phyloP scores from a whole-genome alignment of 306 rosid species.

The Inga leiocalycina region DNA sequence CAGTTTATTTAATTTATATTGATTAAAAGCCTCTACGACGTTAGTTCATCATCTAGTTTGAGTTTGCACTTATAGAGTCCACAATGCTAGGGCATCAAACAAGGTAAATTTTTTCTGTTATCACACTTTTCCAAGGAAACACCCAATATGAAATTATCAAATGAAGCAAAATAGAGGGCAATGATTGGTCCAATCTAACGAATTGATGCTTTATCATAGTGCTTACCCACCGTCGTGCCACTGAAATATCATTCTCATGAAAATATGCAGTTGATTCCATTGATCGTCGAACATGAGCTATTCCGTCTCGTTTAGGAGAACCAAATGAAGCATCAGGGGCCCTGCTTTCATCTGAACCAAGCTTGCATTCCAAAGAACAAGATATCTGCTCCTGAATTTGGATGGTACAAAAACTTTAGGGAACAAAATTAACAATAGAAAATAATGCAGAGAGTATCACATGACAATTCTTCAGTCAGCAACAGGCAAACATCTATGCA shows the following conservation, averaged over 20 bases:
- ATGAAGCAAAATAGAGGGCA: conserved; percentile 15
- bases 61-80: neutral
- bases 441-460: neutral
- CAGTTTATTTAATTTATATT: too few relatives aligned
- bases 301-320: conserved; percentile 43
- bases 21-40: neutral
- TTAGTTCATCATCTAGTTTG: neutral
- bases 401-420: conserved; percentile 25
- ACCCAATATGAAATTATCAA: neutral
- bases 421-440: neutral
- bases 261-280: conserved; percentile 90
- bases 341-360: conserved; percentile 49
- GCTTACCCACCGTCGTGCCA: conserved; percentile 99
- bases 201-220: conserved; percentile 50
- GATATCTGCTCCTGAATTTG: conserved; percentile 65
- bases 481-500: neutral
- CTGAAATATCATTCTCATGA: conserved; percentile 63
- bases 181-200: conserved; percentile 27
- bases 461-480: neutral
- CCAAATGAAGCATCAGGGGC: conserved; percentile 81
- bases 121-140: conserved; percentile 31
- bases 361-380: conserved; percentile 79
- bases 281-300: conserved; percentile 70
- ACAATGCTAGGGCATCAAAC: neutral
- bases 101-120: conserved; percentile 2